Conservation (phyloP, 2,329 filamentous ascomycete genomes). For the Polychaeton citri region DNA sequence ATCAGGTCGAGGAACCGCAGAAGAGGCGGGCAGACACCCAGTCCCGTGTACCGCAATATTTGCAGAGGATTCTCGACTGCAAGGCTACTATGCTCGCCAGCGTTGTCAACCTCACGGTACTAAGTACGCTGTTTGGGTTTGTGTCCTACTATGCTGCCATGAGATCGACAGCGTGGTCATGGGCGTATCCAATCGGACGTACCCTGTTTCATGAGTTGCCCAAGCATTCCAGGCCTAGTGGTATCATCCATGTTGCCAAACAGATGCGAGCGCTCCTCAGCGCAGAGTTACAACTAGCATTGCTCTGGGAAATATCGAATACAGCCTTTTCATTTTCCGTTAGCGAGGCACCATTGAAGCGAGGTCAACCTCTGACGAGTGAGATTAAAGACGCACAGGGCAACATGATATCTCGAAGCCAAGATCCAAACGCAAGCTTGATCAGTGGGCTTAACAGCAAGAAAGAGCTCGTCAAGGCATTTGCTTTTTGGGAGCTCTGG, state of each 20-base stretch:
- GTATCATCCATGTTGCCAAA: slow-evolving; percentile 29
- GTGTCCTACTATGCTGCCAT: slow-evolving; percentile 51
- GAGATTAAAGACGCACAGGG: slow-evolving; percentile 49
- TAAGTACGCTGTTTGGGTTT: background rate
- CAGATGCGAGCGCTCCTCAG: slow-evolving; percentile 18
- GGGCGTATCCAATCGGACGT: slow-evolving; percentile 56
- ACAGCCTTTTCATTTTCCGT: slow-evolving; percentile 69
- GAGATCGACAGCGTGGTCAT: slow-evolving; percentile 52
- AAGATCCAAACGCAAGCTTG: slow-evolving; percentile 78
- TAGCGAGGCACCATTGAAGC: slow-evolving; percentile 68
- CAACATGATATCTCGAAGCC: slow-evolving; percentile 13
- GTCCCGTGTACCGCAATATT: background rate
- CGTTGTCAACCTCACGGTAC: background rate
- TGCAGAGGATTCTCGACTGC: background rate
- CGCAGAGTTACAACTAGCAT: slow-evolving; percentile 54
- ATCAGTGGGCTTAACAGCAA: slow-evolving; percentile 73
- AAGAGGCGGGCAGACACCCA: background rate
- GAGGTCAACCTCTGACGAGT: slow-evolving; percentile 66
- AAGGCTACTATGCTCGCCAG: background rate
- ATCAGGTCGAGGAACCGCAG: slow-evolving; percentile 43
- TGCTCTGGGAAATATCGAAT: slow-evolving; percentile 68
- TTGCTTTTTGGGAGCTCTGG: slow-evolving; percentile 83
- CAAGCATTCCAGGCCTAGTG: slow-evolving; percentile 45
- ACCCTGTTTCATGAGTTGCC: slow-evolving; percentile 59
- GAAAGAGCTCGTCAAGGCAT: slow-evolving; percentile 64